Evolutionary conservation across 257 asterid species (phyloP), one percentile per base, ranked within the genome.

Genomic region (Eucommia ulmoides): DNA sequence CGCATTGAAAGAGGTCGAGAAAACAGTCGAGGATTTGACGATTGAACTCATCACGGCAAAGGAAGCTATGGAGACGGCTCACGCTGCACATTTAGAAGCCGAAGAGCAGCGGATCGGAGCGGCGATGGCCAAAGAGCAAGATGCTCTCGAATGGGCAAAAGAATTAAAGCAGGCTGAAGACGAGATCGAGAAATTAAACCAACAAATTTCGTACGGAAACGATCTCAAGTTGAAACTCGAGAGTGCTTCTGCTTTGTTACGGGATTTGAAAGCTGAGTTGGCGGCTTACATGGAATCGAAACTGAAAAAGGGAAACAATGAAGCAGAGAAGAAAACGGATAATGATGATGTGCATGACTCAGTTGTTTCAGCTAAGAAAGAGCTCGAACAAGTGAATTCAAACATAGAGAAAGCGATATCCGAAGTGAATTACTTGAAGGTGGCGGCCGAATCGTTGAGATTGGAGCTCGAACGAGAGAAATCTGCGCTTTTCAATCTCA

Each of bases 81-180:
- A 87, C n/a, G 93, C 83, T 11, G 77, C 89, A 1, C 97, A 92
- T 68, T 51, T 87, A 21, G 95, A 92, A 67, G 95, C 93, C 0
- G 97, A 92, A 74, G 97, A 87, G 51, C 93, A 79, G 33, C 73
- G 97, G 26, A 73, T 81, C 2, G 95, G 88, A 49, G 82, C 82
- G 3, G 81, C 79, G 23, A 72, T 79, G 85, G 97, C 85, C 1
- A 82, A 74, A 60, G 94, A 83, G 57, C 93, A 87, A 58, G 95
- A 92, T 51, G 51, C 73, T 11, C 64, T 79, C 19, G 74, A 63
- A 61, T 81, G 84, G 94, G 97, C 81, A 70, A 77, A 81, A 67
- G 95, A 83, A 33, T 25, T 86, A 16, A 78, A 74, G 70, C 74
- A 68, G 22, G 80, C 92, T 0, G 93, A 83, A 35, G 84, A 73